phyloP scores from a whole-genome alignment of 345 rosid species.

The Ailanthus altissimus region DNA sequence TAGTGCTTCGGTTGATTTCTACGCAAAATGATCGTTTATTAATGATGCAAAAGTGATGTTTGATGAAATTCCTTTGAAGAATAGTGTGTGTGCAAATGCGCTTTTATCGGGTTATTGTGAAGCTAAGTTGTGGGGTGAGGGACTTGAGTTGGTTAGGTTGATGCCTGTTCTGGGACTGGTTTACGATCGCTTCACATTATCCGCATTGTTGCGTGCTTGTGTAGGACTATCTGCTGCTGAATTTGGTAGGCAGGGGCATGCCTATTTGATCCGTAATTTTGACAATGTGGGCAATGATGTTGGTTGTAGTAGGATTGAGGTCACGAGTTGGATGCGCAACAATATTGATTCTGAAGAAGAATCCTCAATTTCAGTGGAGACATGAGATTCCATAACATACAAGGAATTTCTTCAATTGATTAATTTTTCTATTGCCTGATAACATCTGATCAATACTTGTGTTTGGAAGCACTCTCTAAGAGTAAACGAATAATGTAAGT shows the following conservation, averaged over 20 bases:
- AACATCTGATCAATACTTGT: background rate
- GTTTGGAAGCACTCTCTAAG: background rate
- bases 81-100: constrained; percentile 59
- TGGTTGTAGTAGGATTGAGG: constrained; percentile 56
- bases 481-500: background rate
- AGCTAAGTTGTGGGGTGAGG: constrained; percentile 42
- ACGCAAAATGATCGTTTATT: constrained; percentile 36
- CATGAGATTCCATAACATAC: background rate
- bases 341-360: background rate
- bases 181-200: constrained; percentile 49
- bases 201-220: constrained; percentile 37
- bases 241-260: constrained; percentile 57
- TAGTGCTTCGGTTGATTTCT: constrained; percentile 50
- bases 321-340: constrained; percentile 23
- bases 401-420: background rate
- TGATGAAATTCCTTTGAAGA: constrained; percentile 57
- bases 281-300: constrained; percentile 38
- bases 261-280: constrained; percentile 33
- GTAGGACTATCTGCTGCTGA: constrained; percentile 42
- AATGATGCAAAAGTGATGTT: constrained; percentile 40
- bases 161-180: constrained; percentile 46
- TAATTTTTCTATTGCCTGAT: background rate
- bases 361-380: background rate
- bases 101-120: constrained; percentile 48
- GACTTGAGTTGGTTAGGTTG: constrained; percentile 38